Conservation (phyloP, 2,329 filamentous ascomycete species). For the Cladophialophora carrionii region DNA sequence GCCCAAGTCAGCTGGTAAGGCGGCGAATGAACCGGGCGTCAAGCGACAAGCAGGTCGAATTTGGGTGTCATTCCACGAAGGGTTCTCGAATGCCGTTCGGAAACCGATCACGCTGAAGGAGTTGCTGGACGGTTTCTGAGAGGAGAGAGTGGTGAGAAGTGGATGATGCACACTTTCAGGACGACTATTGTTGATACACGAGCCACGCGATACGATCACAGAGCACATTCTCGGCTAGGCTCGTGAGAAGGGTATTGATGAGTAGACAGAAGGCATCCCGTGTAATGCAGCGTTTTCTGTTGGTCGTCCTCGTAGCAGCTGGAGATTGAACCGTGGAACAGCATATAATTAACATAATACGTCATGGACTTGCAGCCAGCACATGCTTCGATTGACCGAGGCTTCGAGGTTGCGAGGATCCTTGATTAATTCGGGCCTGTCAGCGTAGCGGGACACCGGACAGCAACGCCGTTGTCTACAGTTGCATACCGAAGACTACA, state of each 20-base stretch:
- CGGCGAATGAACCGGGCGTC: slow-evolving; percentile 37
- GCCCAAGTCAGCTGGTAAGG: slow-evolving; percentile 38
- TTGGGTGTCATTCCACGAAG: slow-evolving; percentile 89
- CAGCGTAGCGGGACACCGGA: neutral
- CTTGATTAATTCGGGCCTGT: too few relatives aligned
- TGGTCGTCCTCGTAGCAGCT: neutral
- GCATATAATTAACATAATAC: neutral
- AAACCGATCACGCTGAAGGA: slow-evolving; percentile 83
- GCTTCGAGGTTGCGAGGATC: neutral
- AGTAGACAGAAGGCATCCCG: neutral
- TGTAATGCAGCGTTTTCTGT: neutral
- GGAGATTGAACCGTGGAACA: too few relatives aligned
- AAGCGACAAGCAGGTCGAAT: slow-evolving; percentile 59
- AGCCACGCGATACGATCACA: neutral
- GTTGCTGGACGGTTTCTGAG: slow-evolving; percentile 60
- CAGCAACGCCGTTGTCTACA: neutral
- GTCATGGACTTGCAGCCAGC: slow-evolving; percentile 51
- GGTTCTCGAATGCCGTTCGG: slow-evolving; percentile 86
- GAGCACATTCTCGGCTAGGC: neutral
- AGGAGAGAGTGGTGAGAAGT: neutral
- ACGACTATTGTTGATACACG: neutral
- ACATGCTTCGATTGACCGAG: slow-evolving; percentile 69
- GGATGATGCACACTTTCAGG: neutral
- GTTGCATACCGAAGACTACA: neutral
- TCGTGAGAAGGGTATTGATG: neutral